Percentiles rank a stretch among this genome's conserved stretches.
Conservation (phyloP, 2,329 filamentous ascomycete genomes). For the Aspergillus aculeatus region DNA sequence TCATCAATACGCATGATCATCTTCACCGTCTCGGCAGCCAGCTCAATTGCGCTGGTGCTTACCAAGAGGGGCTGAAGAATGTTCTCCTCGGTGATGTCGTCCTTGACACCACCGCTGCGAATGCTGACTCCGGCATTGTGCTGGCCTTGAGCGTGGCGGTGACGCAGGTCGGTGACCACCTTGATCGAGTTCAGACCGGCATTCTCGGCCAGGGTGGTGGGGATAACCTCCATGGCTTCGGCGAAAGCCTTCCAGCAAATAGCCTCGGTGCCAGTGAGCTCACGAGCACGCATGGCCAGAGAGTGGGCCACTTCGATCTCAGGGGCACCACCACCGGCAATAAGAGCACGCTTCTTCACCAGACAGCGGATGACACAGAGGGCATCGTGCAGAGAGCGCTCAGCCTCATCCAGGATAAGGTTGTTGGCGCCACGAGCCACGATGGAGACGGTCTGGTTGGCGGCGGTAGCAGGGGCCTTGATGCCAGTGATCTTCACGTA, state of each 20-base stretch:
- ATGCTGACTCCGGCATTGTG: slow-evolving; percentile 97
- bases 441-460: slow-evolving; percentile 82
- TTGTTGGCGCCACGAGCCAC: slow-evolving; percentile 92
- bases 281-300: slow-evolving; percentile 76
- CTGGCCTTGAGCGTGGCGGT: slow-evolving; percentile 92
- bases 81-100: slow-evolving; percentile 94
- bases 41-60: slow-evolving; percentile 94
- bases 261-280: slow-evolving; percentile 84
- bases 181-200: slow-evolving; percentile 98
- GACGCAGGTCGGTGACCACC: slow-evolving; percentile 92
- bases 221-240: slow-evolving; percentile 94
- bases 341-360: slow-evolving; percentile 99
- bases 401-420: slow-evolving; percentile 93
- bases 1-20: slow-evolving; percentile 76
- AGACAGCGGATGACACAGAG: slow-evolving; percentile 96
- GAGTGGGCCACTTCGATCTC: slow-evolving; percentile 94
- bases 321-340: slow-evolving; percentile 91
- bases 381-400: slow-evolving; percentile 93
- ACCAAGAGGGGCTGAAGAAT: slow-evolving; percentile 94
- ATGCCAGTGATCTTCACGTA: slow-evolving; percentile 95
- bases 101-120: slow-evolving; percentile 94
- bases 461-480: slow-evolving; percentile 61
- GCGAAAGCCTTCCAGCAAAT: slow-evolving; percentile 99
- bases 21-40: slow-evolving; percentile 98
- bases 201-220: slow-evolving; percentile 95